These are phyloP conservation scores for Linum tenue DNA, from an alignment of 345 rosid genomes.

Conservation along the genomic window DNA sequence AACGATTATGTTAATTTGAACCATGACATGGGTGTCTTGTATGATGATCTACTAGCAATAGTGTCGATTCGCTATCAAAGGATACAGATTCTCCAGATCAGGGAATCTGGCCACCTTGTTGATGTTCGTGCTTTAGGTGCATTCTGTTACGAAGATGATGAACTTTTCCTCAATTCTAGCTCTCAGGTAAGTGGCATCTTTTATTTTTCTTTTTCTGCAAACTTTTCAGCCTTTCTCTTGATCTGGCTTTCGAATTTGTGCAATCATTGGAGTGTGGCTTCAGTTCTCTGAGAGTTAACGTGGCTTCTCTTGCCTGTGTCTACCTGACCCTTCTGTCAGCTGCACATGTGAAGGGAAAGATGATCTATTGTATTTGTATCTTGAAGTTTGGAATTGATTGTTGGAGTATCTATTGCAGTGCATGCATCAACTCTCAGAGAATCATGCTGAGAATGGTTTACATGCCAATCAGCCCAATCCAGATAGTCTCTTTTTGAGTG, in stretches of 20 bases:
- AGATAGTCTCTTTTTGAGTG: constrained; percentile 52
- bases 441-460: constrained; percentile 31
- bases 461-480: constrained; percentile 32
- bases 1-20: constrained; percentile 74
- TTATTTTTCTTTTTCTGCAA: neutral
- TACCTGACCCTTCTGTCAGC: neutral
- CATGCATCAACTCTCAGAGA: constrained; percentile 34
- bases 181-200: constrained; percentile 49
- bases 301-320: neutral
- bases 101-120: constrained; percentile 82
- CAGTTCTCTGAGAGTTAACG: neutral
- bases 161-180: constrained; percentile 73
- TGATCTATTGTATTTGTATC: neutral
- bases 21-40: constrained; percentile 75
- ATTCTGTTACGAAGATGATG: constrained; percentile 86
- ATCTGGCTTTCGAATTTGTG: neutral
- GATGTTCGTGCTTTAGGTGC: constrained; percentile 80
- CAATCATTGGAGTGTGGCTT: neutral
- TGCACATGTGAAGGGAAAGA: neutral
- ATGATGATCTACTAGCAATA: constrained; percentile 82
- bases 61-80: constrained; percentile 82
- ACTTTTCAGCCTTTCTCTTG: neutral
- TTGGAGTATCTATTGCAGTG: constrained; percentile 33
- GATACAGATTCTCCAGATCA: constrained; percentile 79
- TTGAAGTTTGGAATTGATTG: constrained; percentile 5